A percentile compares a stretch with the other conserved stretches of the same genome.
Evolutionary conservation across 108 stramenopile genomes (phyloP).

Genomic region (Nitzschia sp.): DNA sequence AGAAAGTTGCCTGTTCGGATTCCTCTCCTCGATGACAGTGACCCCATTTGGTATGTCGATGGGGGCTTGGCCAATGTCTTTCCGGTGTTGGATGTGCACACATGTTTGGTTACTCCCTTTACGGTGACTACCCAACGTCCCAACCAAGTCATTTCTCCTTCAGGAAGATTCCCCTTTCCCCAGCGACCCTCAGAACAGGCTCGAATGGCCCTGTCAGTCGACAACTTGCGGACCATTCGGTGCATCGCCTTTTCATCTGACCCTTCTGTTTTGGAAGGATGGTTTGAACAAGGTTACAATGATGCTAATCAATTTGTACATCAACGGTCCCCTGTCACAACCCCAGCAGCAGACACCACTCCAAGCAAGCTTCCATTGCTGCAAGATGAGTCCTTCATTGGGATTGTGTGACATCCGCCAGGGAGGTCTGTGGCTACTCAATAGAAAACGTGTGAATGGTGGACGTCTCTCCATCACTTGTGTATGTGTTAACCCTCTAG

Average conservation of each 20-base stretch:
- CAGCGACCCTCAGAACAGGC: background rate
- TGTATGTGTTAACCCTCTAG: no score
- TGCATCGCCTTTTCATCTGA: conserved; percentile 17
- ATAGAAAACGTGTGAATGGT: no score
- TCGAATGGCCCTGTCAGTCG: conserved; percentile 1
- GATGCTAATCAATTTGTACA: conserved; percentile 1
- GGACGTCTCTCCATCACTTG: no score
- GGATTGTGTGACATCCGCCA: no score
- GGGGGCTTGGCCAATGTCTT: conserved; percentile 66
- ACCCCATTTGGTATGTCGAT: conserved; percentile 47
- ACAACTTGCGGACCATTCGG: conserved; percentile 9
- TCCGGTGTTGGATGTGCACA: conserved; percentile 53
- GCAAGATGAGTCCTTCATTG: no score
- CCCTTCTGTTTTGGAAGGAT: background rate
- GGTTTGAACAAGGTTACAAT: conserved; percentile 13
- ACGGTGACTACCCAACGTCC: conserved; percentile 30
- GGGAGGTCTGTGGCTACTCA: no score
- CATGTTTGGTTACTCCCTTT: conserved; percentile 60
- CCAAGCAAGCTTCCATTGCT: no score
- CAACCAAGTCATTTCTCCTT: conserved; percentile 54
- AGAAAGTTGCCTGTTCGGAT: no score
- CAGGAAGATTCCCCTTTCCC: background rate
- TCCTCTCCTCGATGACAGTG: background rate
- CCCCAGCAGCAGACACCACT: no score
- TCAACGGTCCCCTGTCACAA: no score